Percentiles rank a stretch among this genome's conserved stretches.
These are phyloP conservation scores for Quercus alba DNA, from an alignment of 306 rosid species.

Conservation along the genomic window DNA sequence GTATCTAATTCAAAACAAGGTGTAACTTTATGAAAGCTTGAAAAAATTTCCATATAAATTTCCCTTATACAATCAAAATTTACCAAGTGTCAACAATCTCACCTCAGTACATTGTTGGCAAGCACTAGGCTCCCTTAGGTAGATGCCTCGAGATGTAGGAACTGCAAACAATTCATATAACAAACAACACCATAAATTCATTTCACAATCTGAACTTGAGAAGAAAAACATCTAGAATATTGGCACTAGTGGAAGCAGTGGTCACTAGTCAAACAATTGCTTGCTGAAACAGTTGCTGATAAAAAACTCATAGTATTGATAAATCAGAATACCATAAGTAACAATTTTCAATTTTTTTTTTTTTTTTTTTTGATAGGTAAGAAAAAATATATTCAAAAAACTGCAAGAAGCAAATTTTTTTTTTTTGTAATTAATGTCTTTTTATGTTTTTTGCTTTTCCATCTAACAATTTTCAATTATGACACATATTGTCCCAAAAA, in stretches of 20 bases:
- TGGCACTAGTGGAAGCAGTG: neutral
- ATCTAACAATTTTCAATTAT: neutral
- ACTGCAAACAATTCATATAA: constrained; percentile 49
- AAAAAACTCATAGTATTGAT: neutral
- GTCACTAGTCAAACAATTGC: neutral
- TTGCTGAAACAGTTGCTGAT: neutral
- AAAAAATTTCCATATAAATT: neutral
- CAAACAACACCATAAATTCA: constrained; percentile 1
- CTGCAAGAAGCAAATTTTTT: no score
- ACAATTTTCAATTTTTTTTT: neutral
- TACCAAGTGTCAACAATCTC: constrained; percentile 31
- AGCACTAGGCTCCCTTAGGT: constrained; percentile 85
- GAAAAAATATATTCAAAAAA: no score
- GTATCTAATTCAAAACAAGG: no score
- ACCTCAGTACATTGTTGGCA: constrained; percentile 81
- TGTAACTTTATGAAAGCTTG: no score
- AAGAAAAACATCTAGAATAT: neutral
- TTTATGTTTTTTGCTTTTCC: no score
- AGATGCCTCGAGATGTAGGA: constrained; percentile 83
- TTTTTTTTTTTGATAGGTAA: no score
- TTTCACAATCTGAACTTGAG: neutral
- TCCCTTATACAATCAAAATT: constrained; percentile 5
- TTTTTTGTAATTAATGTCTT: no score
- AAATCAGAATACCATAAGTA: neutral
- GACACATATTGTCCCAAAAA: neutral